Evolutionary conservation across 495 filamentous ascomycete genomes (phyloP), one percentile per base, ranked within the genome.

Genomic region (Choiromyces venosus): DNA sequence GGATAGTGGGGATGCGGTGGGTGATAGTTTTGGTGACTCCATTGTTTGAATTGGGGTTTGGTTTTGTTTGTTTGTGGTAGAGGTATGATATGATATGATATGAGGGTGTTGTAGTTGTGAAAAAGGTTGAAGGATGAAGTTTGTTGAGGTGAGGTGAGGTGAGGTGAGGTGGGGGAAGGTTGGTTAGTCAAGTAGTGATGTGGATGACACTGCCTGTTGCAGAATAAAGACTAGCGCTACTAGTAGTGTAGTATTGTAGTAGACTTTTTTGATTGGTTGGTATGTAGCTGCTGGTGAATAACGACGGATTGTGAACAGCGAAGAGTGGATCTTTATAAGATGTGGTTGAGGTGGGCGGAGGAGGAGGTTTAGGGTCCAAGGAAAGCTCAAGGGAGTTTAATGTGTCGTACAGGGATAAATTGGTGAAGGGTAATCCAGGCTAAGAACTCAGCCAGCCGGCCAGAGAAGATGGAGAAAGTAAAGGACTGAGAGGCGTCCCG

Each of bases 21-120:
- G 76, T 4, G 79, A 80, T 37, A 68, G 74, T 42, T 80, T 73
- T 61, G 78, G 78, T 68, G 78, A 78, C 29, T 80, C 69, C 78
- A 78, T 81, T 74, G 35, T 66, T 29, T 67, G 37, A 10, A 37
- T 39, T 56, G 37, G 46, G 37, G 14, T 46, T 33, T 66, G 18
- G 39, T 74, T 61, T 19, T 65, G 9, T 12, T 40, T 65, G 8
- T 4, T 37, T 6, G 9, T 19, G 46, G 0, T 2, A 19, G 39
- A 12, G 21, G 37, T 37, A 21, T 10, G 38, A 67, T 19, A 6
- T n/a, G 14, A 39, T 10, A 37, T n/a, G n/a, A n/a, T n/a, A n/a
- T n/a, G n/a, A n/a, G n/a, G n/a, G n/a, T 37, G 66, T 37, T n/a
- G 33, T 16, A 37, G 10, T 38, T 29, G 71, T 40, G 40, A 37